phyloP scores from a whole-genome alignment of 805 yeast species.

The Kazachstania viticola region DNA sequence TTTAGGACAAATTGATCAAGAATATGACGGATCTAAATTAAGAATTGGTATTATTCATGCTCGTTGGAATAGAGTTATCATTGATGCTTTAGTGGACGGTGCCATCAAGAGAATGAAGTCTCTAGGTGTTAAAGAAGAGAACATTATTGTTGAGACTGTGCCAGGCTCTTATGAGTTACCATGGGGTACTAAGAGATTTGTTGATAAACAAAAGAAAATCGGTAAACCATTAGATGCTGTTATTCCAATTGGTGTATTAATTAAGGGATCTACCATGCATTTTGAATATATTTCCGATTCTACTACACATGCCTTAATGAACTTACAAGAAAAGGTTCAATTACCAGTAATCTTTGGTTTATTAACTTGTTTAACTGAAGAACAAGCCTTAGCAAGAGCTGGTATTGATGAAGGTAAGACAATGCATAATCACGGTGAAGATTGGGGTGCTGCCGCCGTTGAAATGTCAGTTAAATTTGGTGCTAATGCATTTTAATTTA shows the following conservation, averaged over 20 bases:
- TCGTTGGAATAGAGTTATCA: constrained; percentile 80
- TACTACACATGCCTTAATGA: constrained; percentile 76
- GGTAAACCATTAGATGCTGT: constrained; percentile 63
- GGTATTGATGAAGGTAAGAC: constrained; percentile 55
- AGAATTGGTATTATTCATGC: constrained; percentile 87
- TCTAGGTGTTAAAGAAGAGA: constrained; percentile 63
- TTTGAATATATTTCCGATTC: constrained; percentile 94
- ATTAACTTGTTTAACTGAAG: constrained; percentile 85
- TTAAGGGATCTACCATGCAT: constrained; percentile 96
- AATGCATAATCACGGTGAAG: constrained; percentile 93
- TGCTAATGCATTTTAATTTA: constrained; percentile 8
- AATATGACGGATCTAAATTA: constrained; percentile 55
- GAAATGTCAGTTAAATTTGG: constrained; percentile 65
- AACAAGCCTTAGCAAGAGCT: constrained; percentile 88
- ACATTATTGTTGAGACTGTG: constrained; percentile 72
- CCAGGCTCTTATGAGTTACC: constrained; percentile 97
- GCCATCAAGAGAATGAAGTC: constrained; percentile 47
- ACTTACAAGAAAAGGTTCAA: constrained; percentile 52
- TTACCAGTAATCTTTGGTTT: constrained; percentile 89
- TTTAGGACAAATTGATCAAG: constrained; percentile 59
- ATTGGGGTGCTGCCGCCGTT: constrained; percentile 98
- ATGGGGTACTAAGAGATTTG: constrained; percentile 51
- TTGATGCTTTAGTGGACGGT: constrained; percentile 71
- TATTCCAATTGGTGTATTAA: constrained; percentile 87
- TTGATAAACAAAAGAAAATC: constrained; percentile 31